Conservation (phyloP, 2,329 filamentous ascomycete species). For the Coleophoma eucalyptorum region DNA sequence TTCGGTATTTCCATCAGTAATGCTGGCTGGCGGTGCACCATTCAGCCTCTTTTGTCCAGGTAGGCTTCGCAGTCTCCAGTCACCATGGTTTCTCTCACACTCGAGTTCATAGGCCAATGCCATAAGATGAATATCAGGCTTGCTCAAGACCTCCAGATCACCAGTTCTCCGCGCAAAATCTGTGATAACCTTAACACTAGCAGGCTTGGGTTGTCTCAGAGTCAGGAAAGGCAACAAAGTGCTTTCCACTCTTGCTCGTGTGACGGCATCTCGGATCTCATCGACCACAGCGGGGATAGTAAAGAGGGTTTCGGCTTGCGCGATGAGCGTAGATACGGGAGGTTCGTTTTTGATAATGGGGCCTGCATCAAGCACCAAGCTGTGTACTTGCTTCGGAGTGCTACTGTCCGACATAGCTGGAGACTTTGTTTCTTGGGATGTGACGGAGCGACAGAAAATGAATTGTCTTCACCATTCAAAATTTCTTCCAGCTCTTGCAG, state of each 20-base stretch:
- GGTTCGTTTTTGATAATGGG: slow-evolving; percentile 94
- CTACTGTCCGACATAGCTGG: slow-evolving; percentile 9
- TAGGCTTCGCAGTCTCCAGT: slow-evolving; percentile 76
- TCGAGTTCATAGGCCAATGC: slow-evolving; percentile 94
- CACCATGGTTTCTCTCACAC: slow-evolving; percentile 82
- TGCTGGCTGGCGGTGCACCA: slow-evolving; percentile 46
- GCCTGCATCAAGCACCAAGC: slow-evolving; percentile 84
- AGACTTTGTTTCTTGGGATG: too few species aligned
- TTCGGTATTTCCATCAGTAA: slow-evolving; percentile 21
- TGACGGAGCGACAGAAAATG: too few species aligned
- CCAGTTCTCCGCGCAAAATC: slow-evolving; percentile 88
- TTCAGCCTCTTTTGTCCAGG: slow-evolving; percentile 79
- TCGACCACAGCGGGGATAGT: slow-evolving; percentile 82
- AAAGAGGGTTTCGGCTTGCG: slow-evolving; percentile 71
- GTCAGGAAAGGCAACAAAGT: slow-evolving; percentile 82
- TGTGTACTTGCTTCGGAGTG: slow-evolving; percentile 66
- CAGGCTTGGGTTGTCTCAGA: slow-evolving; percentile 67
- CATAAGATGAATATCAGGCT: slow-evolving; percentile 83
- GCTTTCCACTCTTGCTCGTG: slow-evolving; percentile 76
- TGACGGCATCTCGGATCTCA: slow-evolving; percentile 83
- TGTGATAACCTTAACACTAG: slow-evolving; percentile 74
- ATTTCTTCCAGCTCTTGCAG: too few species aligned
- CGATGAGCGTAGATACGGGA: slow-evolving; percentile 74
- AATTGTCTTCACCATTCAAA: too few species aligned
- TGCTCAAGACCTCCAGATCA: slow-evolving; percentile 82